These are phyloP conservation scores for Wickerhamomyces mucosus DNA, from an alignment of 805 yeast species.

Conservation along the genomic window DNA sequence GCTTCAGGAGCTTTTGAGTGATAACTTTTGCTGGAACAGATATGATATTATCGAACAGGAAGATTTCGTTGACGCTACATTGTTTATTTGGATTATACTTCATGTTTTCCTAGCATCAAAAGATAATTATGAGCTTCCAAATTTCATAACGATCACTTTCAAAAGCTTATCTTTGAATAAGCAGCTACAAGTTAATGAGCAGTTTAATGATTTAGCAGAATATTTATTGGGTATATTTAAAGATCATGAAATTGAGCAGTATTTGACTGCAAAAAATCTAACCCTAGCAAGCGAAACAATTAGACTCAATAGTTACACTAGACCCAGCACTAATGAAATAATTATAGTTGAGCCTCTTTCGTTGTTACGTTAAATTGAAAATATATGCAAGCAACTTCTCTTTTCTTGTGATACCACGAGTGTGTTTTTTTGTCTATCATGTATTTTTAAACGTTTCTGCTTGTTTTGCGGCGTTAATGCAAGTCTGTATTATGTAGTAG, in stretches of 20 bases:
- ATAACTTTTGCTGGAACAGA: slow-evolving; percentile 36
- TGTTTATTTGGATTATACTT: slow-evolving; percentile 13
- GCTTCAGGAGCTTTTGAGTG: slow-evolving; percentile 37
- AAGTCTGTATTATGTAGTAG: too few relatives aligned
- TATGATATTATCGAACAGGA: slow-evolving; percentile 36
- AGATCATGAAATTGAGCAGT: slow-evolving; percentile 1
- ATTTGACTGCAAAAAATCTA: slow-evolving; percentile 7
- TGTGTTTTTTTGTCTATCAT: too few relatives aligned
- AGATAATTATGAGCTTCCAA: slow-evolving; percentile 10
- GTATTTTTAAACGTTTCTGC: too few relatives aligned
- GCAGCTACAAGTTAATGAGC: background rate
- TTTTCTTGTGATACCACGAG: too few relatives aligned
- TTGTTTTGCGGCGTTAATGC: too few relatives aligned
- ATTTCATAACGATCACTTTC: slow-evolving; percentile 8
- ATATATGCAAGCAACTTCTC: too few relatives aligned
- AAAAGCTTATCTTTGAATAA: background rate
- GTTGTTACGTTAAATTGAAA: too few relatives aligned
- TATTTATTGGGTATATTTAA: slow-evolving; percentile 4
- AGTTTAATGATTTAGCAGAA: slow-evolving; percentile 3
- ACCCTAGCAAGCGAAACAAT: slow-evolving; percentile 9
- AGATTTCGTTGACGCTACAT: slow-evolving; percentile 28
- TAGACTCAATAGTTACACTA: slow-evolving; percentile 9
- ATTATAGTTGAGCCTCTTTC: slow-evolving; percentile 16
- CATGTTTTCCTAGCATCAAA: slow-evolving; percentile 2
- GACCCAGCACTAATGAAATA: slow-evolving; percentile 9